Evolutionary conservation across 2,329 filamentous ascomycete genomes (phyloP), one percentile per base, ranked within the genome.

Genomic region (Thermothelomyces thermophilus): DNA sequence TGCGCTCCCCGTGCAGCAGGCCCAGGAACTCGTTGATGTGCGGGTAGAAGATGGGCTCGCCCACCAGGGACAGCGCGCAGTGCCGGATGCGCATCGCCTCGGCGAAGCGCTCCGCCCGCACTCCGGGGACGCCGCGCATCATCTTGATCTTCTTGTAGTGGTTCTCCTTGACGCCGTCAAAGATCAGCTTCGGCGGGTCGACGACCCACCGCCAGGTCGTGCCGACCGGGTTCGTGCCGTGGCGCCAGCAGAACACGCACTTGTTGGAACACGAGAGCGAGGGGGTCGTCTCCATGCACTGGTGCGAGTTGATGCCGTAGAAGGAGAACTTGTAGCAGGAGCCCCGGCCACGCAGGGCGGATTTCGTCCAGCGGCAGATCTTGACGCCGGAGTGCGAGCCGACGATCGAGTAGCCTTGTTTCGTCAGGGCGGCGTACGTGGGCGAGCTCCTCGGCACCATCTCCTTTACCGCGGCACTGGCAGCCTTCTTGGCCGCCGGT

Each of bases 71-170:
- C 40, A 98, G 73, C 0, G 93, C 93, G 66, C 91, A 98, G 69
- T 98, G 91, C 0, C 89, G 80, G 60, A 98, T 95, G 36, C 83
- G 79, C 84, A 96, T 89, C 0, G 90, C 91, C 71, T 97, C 93
- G 6, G 85, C 82, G 63, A 95, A 97, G 3, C 93, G 80, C 68
- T 97, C 91, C 1, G 90, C 87, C 10, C 91, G 80, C 3, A 97
- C 89, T 5, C 93, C 93, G 0, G 93, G 91, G 1, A 97, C 87
- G 46, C 91, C 93, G 45, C 88, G 86, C 75, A 97, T 79, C 86
- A 94, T 93, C 68, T 95, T 95, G 70, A 97, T 97, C 70, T 97
- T 97, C 64, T 91, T 84, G 74, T 96, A 96, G 68, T 97, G 93
- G 14, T 86, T 87, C 52, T 84, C 83, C 66, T 94, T 95, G 56